Evolutionary conservation across 495 filamentous ascomycete genomes (phyloP).

Genomic region (Amorphotheca resinae): DNA sequence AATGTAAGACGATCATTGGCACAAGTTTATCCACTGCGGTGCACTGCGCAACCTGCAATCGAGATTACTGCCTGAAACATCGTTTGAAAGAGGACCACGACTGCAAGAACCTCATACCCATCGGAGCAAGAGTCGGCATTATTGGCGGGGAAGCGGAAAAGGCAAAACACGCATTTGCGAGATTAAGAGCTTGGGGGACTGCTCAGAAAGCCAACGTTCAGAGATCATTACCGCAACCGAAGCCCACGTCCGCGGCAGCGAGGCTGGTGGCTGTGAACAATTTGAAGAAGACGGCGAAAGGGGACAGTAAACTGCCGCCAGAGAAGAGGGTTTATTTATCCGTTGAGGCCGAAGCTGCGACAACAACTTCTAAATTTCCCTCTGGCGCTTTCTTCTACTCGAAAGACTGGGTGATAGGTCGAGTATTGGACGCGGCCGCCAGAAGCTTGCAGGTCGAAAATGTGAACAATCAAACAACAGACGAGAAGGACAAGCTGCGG

Average conservation of each 20-base stretch:
- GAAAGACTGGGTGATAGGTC: slow-evolving; percentile 75
- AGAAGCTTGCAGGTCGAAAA: slow-evolving; percentile 71
- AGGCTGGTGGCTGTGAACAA: slow-evolving; percentile 52
- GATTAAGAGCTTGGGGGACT: slow-evolving; percentile 55
- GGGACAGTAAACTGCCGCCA: slow-evolving; percentile 62
- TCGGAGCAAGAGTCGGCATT: slow-evolving; percentile 32
- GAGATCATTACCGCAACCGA: slow-evolving; percentile 43
- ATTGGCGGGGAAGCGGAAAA: slow-evolving; percentile 31
- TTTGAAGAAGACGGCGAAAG: slow-evolving; percentile 78
- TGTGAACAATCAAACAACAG: slow-evolving; percentile 68
- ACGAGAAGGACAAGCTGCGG: slow-evolving; percentile 65
- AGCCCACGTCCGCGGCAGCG: slow-evolving; percentile 45
- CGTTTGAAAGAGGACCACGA: slow-evolving; percentile 79
- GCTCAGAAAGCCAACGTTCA: slow-evolving; percentile 40
- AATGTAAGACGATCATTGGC: slow-evolving; percentile 78
- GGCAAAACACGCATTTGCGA: slow-evolving; percentile 47
- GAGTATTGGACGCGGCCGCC: slow-evolving; percentile 80
- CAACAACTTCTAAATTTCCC: slow-evolving; percentile 59
- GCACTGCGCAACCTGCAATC: slow-evolving; percentile 67
- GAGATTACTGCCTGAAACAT: slow-evolving; percentile 86
- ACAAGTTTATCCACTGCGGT: slow-evolving; percentile 67
- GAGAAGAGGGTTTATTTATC: slow-evolving; percentile 78
- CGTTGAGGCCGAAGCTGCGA: slow-evolving; percentile 75
- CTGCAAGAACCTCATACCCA: slow-evolving; percentile 53
- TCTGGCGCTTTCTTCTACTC: slow-evolving; percentile 75